A percentile compares a stretch with the other conserved stretches of the same genome.
Evolutionary conservation across 23 red algal genomes (phyloP).

Genomic region (Chondrus crispus): DNA sequence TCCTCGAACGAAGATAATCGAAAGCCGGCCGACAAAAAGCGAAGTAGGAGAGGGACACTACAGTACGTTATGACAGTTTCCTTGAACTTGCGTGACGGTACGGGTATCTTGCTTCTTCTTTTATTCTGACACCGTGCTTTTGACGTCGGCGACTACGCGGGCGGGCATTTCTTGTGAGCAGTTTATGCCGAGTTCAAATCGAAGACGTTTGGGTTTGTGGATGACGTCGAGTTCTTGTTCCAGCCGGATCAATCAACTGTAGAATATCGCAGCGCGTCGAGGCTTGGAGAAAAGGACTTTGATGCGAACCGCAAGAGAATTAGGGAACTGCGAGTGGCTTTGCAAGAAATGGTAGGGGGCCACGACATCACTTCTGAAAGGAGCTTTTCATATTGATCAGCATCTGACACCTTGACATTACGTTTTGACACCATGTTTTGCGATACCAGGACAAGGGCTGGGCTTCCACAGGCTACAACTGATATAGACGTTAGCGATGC

Average conservation of each 20-base stretch:
- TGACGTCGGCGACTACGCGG: background rate
- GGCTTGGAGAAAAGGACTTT: conserved; percentile 58
- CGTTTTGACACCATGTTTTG: background rate
- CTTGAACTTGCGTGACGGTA: background rate
- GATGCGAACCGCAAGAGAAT: conserved; percentile 73
- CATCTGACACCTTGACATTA: background rate
- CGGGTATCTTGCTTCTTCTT: no score
- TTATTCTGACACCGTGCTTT: background rate
- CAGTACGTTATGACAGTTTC: conserved; percentile 1
- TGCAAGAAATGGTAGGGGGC: conserved; percentile 47
- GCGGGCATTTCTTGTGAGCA: no score
- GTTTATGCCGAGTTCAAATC: conserved; percentile 53
- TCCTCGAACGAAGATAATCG: conserved; percentile 50
- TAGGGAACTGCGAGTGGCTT: conserved; percentile 53
- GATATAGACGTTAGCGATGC: background rate
- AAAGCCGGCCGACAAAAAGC: background rate
- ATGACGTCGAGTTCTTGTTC: conserved; percentile 81
- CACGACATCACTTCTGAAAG: background rate
- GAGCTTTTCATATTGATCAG: background rate
- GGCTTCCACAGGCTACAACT: conserved; percentile 61
- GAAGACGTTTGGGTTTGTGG: conserved; percentile 64
- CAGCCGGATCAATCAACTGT: conserved; percentile 52
- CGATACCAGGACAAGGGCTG: conserved; percentile 59
- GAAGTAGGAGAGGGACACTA: conserved; percentile 65
- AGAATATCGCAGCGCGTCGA: conserved; percentile 67